Evolutionary conservation across 257 asterid genomes (phyloP).

Genomic region (Solanum dulcamara): DNA sequence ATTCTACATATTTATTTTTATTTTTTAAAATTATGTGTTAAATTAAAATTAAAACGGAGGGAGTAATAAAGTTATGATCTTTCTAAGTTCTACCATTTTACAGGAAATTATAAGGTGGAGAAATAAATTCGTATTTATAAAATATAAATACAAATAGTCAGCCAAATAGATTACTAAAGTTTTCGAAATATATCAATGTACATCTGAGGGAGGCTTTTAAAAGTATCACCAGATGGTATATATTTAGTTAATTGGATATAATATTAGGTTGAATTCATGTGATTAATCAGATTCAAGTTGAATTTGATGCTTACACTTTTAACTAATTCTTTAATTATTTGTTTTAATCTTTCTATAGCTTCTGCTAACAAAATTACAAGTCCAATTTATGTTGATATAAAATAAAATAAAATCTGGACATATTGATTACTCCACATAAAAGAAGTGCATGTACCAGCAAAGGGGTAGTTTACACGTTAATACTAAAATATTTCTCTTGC

Average conservation of each 20-base stretch:
- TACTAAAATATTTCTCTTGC: background rate
- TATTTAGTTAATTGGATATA: background rate
- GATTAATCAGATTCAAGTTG: background rate
- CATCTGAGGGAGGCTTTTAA: background rate
- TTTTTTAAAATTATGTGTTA: too few species aligned
- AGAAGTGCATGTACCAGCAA: background rate
- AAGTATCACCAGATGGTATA: background rate
- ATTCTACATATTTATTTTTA: too few species aligned
- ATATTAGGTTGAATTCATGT: background rate
- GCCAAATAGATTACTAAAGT: too few species aligned
- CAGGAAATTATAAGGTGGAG: too few species aligned
- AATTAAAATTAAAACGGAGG: too few species aligned
- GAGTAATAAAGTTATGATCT: too few species aligned
- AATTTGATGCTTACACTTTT: background rate
- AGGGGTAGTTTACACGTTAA: background rate
- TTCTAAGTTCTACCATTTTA: too few species aligned
- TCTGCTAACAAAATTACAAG: too few species aligned
- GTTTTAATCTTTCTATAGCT: too few species aligned
- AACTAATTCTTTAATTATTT: background rate
- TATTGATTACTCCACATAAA: background rate
- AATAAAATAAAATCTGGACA: background rate
- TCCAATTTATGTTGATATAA: background rate
- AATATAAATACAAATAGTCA: too few species aligned
- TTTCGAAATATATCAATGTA: background rate
- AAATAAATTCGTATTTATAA: too few species aligned